Conservation (phyloP, 1,284 basidiomycete species). For the Ustilago sp. region DNA sequence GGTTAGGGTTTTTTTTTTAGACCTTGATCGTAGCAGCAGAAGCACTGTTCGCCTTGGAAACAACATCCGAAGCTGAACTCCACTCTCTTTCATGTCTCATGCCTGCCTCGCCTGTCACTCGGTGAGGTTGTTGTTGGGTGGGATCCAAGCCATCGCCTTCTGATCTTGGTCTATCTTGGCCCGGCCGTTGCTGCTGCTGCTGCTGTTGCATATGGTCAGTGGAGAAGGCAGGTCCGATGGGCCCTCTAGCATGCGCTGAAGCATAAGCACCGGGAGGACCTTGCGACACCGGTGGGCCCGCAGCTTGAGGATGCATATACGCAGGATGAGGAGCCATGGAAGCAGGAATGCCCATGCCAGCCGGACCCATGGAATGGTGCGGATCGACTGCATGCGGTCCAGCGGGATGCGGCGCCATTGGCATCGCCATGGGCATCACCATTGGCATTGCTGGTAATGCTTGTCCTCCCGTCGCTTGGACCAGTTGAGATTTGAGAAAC, state of each 20-base stretch:
- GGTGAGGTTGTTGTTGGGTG: neutral
- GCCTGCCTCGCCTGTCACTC: neutral
- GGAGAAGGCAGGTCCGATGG: slow-evolving; percentile 22
- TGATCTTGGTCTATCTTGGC: slow-evolving; percentile 24
- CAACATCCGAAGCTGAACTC: slow-evolving; percentile 22
- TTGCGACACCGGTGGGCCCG: slow-evolving; percentile 26
- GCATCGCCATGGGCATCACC: slow-evolving; percentile 34
- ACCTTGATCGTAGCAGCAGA: slow-evolving; percentile 1
- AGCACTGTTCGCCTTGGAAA: neutral
- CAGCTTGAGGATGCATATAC: slow-evolving; percentile 46
- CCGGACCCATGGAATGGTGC: slow-evolving; percentile 34
- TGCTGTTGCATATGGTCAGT: slow-evolving; percentile 12
- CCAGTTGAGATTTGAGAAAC: slow-evolving; percentile 64
- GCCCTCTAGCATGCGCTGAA: slow-evolving; percentile 21
- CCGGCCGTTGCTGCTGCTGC: slow-evolving; percentile 4
- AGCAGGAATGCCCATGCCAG: slow-evolving; percentile 33
- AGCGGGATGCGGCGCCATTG: slow-evolving; percentile 20
- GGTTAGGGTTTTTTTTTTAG: neutral
- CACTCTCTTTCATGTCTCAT: slow-evolving; percentile 40
- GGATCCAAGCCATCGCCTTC: slow-evolving; percentile 25
- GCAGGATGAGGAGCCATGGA: slow-evolving; percentile 49
- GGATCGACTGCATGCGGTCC: slow-evolving; percentile 24
- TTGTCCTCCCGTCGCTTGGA: slow-evolving; percentile 52
- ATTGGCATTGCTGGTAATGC: slow-evolving; percentile 32
- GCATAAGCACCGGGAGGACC: slow-evolving; percentile 35